phyloP scores from a whole-genome alignment of 2,329 filamentous ascomycete genomes.

The Tolypocladium pustulatum region DNA sequence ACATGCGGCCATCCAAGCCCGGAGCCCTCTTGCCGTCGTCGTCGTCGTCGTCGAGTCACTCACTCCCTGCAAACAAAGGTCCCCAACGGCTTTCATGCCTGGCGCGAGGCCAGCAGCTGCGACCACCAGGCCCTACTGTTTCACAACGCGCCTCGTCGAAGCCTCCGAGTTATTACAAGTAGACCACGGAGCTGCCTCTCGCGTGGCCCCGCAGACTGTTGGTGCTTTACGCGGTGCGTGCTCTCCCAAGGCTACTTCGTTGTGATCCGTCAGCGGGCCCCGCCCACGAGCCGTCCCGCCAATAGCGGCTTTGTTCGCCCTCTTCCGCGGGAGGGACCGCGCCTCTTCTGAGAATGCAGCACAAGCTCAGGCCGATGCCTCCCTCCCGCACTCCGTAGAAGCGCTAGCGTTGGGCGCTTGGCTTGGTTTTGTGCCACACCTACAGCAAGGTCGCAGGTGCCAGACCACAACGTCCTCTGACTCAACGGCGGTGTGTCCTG shows the following conservation, averaged over 20 bases:
- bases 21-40: not conserved
- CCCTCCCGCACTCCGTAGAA: not conserved
- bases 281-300: not conserved
- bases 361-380: no score
- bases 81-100: not conserved
- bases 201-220: not conserved
- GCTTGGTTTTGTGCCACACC: not conserved
- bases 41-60: not conserved
- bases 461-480: not conserved
- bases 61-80: not conserved
- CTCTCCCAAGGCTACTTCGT: not conserved
- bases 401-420: no score
- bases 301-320: constrained; percentile 1
- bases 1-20: not conserved
- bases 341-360: no score
- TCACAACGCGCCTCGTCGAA: not conserved
- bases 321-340: not conserved
- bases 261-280: not conserved
- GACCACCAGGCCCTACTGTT: not conserved
- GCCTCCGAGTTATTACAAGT: no score
- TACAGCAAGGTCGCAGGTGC: not conserved
- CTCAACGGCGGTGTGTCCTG: constrained; percentile 3
- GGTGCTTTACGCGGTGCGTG: not conserved
- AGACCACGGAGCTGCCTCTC: not conserved
- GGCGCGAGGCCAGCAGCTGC: not conserved